phyloP scores from a whole-genome alignment of 257 asterid species.

The Penstemon davidsonii region DNA sequence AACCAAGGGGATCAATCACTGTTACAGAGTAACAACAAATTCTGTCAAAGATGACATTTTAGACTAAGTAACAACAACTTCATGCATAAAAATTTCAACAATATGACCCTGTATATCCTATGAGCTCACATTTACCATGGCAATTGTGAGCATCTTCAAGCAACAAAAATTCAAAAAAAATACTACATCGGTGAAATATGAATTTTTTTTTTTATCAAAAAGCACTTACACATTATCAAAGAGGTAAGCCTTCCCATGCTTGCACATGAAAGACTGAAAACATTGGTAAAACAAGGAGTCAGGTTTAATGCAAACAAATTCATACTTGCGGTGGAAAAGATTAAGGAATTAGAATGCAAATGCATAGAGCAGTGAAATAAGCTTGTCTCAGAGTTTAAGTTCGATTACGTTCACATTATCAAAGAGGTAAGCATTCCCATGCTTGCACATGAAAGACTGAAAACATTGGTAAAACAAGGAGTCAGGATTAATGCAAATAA shows the following conservation, averaged over 20 bases:
- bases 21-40: background rate
- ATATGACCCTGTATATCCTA: slow-evolving; percentile 3
- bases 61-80: background rate
- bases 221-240: slow-evolving; percentile 66
- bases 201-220: slow-evolving; percentile 6
- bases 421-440: slow-evolving; percentile 85
- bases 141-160: background rate
- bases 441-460: slow-evolving; percentile 69
- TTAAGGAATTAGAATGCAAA: background rate
- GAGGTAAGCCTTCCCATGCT: slow-evolving; percentile 83
- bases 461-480: slow-evolving; percentile 30
- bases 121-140: background rate
- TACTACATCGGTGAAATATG: background rate
- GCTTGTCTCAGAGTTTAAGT: background rate
- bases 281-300: slow-evolving; percentile 30
- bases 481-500: slow-evolving; percentile 34
- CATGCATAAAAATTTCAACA: background rate
- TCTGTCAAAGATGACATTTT: background rate
- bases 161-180: background rate
- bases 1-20: background rate
- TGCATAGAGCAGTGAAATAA: slow-evolving; percentile 9
- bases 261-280: slow-evolving; percentile 70
- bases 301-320: slow-evolving; percentile 31
- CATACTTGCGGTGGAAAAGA: too few species aligned
- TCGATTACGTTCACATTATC: slow-evolving; percentile 39